Evolutionary conservation across 495 filamentous ascomycete genomes (phyloP).

Genomic region (Hypoxylon intermedium): DNA sequence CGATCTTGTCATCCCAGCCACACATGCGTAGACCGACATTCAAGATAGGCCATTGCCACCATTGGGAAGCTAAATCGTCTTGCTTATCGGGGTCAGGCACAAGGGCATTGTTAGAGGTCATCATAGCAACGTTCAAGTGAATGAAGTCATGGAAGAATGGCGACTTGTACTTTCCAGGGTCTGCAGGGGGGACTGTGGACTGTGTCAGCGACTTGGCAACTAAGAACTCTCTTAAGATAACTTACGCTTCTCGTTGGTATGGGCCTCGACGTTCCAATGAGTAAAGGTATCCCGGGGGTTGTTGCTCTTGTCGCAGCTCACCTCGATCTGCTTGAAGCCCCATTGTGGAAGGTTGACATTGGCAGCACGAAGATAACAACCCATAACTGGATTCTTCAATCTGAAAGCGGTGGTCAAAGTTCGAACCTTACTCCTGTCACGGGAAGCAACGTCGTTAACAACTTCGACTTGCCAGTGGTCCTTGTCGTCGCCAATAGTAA

Average conservation of each 20-base stretch:
- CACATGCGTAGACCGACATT: conserved; percentile 97
- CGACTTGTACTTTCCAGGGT: conserved; percentile 93
- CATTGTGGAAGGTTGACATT: conserved; percentile 97
- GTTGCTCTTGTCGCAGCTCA: conserved; percentile 92
- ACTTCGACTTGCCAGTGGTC: conserved; percentile 97
- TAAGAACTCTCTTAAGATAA: conserved; percentile 17
- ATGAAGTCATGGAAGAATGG: conserved; percentile 97
- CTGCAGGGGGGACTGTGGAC: conserved; percentile 82
- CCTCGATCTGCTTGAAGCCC: conserved; percentile 99
- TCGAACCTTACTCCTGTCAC: conserved; percentile 82
- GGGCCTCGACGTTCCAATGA: conserved; percentile 98
- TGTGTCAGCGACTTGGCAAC: conserved; percentile 33
- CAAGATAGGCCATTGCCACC: conserved; percentile 98
- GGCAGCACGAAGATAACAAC: conserved; percentile 93
- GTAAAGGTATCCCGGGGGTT: conserved; percentile 92
- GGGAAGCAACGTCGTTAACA: conserved; percentile 83
- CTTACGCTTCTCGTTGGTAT: conserved; percentile 93
- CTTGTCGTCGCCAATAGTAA: conserved; percentile 96
- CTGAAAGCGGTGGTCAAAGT: conserved; percentile 95
- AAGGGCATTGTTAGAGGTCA: conserved; percentile 99
- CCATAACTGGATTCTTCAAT: conserved; percentile 79
- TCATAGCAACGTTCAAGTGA: conserved; percentile 98
- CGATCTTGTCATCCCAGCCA: conserved; percentile 92
- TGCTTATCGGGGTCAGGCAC: conserved; percentile 99
- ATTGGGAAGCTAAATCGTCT: conserved; percentile 93